Evolutionary conservation across 768 basidiomycete genomes (phyloP).

Genomic region (Xanthoconium purpureum): DNA sequence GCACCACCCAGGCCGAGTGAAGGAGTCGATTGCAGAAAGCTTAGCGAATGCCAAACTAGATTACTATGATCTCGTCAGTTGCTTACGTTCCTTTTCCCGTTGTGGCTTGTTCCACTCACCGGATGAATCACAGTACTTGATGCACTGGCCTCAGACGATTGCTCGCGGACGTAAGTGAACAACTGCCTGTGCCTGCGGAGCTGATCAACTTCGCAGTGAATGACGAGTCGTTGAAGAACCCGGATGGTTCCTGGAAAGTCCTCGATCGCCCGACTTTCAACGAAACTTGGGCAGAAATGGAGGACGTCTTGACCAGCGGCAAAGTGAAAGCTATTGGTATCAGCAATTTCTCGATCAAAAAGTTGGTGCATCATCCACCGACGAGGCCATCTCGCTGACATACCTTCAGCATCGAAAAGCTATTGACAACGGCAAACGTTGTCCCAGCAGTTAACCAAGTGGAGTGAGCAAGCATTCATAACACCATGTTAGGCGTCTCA

Average conservation of each 20-base stretch:
- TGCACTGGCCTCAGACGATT: conserved; percentile 17
- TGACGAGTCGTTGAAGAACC: neutral
- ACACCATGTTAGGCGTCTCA: conserved; percentile 8
- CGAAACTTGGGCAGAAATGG: conserved; percentile 7
- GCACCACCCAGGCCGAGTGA: conserved; percentile 11
- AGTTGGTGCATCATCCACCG: neutral
- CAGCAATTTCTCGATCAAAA: conserved; percentile 41
- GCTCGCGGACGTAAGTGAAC: neutral
- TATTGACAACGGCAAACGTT: conserved; percentile 47
- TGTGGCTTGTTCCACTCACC: too few species aligned
- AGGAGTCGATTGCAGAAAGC: conserved; percentile 41
- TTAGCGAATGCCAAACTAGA: conserved; percentile 39
- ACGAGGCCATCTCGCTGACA: neutral
- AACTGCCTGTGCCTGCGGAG: neutral
- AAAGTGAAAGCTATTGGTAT: conserved; percentile 38
- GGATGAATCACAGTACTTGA: too few species aligned
- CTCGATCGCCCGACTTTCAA: neutral
- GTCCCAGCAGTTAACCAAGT: conserved; percentile 70
- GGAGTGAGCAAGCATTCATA: conserved; percentile 29
- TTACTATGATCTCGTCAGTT: conserved; percentile 40
- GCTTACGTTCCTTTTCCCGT: too few species aligned
- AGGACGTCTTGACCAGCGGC: neutral
- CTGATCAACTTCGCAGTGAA: neutral
- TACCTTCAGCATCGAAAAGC: conserved; percentile 21
- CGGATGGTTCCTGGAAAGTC: neutral